Percentiles rank a stretch among this genome's conserved stretches.
Evolutionary conservation across 202 grass and related monocot species (phyloP).

Genomic region (Carex arenaria): DNA sequence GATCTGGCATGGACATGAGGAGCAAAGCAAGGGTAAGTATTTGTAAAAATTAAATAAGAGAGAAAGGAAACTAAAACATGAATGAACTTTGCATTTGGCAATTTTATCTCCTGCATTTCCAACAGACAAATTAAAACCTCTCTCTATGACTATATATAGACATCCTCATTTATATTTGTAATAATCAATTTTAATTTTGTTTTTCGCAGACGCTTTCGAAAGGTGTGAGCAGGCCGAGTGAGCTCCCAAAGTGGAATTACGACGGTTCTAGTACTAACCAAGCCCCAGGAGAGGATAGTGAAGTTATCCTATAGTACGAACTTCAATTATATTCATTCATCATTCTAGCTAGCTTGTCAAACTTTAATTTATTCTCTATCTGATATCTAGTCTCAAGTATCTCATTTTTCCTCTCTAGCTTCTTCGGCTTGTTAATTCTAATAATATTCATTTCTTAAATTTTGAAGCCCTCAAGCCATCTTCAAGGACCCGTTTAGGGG

Average conservation of each 20-base stretch:
- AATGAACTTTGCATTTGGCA: too few relatives aligned
- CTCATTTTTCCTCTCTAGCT: background rate
- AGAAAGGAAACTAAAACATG: too few relatives aligned
- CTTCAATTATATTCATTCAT: too few relatives aligned
- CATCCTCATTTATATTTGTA: too few relatives aligned
- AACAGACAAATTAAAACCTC: background rate
- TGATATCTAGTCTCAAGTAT: background rate
- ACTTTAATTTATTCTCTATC: background rate
- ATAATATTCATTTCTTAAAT: background rate
- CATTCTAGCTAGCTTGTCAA: too few relatives aligned
- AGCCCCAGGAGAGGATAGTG: conserved; percentile 38
- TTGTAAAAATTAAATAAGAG: too few relatives aligned
- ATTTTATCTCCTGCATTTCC: background rate
- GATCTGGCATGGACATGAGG: conserved; percentile 74
- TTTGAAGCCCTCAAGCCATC: conserved; percentile 79
- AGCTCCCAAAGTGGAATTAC: conserved; percentile 49
- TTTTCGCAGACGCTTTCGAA: conserved; percentile 27
- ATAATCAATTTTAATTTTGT: background rate
- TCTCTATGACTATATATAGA: too few relatives aligned
- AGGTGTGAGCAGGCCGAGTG: conserved; percentile 22
- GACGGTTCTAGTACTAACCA: conserved; percentile 40
- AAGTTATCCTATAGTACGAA: conserved; percentile 47
- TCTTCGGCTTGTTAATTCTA: background rate
- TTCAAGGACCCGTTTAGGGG: conserved; percentile 97
- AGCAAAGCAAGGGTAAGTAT: conserved; percentile 91